These are phyloP conservation scores for Aphanomyces astaci DNA, from an alignment of 352 stramenopile species.

Conservation along the genomic window DNA sequence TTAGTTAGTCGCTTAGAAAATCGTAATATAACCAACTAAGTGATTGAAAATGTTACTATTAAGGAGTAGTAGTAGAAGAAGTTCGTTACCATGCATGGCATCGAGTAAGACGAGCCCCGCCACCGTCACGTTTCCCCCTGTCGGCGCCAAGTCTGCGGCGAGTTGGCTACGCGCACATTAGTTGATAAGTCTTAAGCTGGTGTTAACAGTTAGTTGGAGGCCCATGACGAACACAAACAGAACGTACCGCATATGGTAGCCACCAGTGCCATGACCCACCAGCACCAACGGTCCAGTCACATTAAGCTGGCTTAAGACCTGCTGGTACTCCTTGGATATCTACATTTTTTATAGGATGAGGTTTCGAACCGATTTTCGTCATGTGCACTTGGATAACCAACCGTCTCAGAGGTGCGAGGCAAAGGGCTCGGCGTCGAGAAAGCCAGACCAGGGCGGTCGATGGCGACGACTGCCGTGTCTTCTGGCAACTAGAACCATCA, in stretches of 20 bases:
- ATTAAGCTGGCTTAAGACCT: slow-evolving; percentile 49
- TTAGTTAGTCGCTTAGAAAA: no score
- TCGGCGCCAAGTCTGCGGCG: no score
- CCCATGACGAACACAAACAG: no score
- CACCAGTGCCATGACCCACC: slow-evolving; percentile 59
- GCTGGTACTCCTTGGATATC: slow-evolving; percentile 55
- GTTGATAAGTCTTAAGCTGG: no score
- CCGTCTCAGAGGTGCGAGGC: slow-evolving; percentile 47
- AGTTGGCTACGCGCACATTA: no score
- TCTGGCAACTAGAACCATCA: slow-evolving; percentile 26
- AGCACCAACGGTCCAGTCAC: slow-evolving; percentile 48
- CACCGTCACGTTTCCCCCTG: no score
- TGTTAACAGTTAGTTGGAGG: no score
- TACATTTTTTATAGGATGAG: slow-evolving; percentile 16
- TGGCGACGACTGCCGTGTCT: slow-evolving; percentile 52
- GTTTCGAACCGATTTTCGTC: no score
- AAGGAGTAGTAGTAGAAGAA: not conserved
- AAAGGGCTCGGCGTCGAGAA: slow-evolving; percentile 45
- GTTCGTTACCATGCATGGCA: slow-evolving; percentile 40
- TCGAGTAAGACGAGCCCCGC: slow-evolving; percentile 69
- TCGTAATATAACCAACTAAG: no score
- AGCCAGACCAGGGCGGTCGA: slow-evolving; percentile 65
- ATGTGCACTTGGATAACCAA: no score
- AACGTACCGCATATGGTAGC: slow-evolving; percentile 82
- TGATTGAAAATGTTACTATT: no score